Base-by-base conservation (phyloP, 2,329 filamentous ascomycete genomes). In the Pseudogymnoascus sp. region DNA sequence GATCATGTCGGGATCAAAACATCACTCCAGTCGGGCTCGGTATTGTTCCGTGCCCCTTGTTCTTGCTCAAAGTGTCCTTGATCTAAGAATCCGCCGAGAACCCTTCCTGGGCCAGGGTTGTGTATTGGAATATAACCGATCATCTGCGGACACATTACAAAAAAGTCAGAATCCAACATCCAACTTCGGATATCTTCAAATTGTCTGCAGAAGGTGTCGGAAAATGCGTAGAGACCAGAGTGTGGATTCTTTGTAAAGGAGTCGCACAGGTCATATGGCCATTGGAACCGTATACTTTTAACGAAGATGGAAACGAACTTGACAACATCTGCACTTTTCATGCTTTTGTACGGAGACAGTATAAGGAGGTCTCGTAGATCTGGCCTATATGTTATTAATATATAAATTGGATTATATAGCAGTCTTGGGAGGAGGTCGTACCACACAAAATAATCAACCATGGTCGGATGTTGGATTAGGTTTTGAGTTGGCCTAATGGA, bases 91-190 rank as follows among this genome's bases (percentile, higher is more conserved):
- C 28, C 49, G 8, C 49, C 49, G 1, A 33, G 49, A n/a, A 18
- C 49, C 49, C 49, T 55, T 55, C 28, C 49, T 55, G 49, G 49
- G n/a, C 49, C 49, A 21, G 49, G 49, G n/a, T 55, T 55, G 28
- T 55, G 28, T 5, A 55, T 55, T 55, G 49, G 49, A 16, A 55
- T 55, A 12, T 55, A 55, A 14, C 49, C 49, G 14, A 55, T 55
- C 49, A 55, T 33, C 49, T 55, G 49, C 3, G 49, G 49, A 9
- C 49, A 55, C 49, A 55, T 55, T 18, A 55, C 49, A 33, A 55
- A 55, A 33, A 55, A 55, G 49, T 55, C 49, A 9, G 49, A 55
- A 33, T 55, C 49, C n/a, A 55, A 18, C 49, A 55, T 55, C 49
- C 49, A 55, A 55, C 49, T 55, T 18, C 49, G 49, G 18, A 55